A percentile compares a stretch with the other conserved stretches of the same genome.
Conservation (phyloP, 495 filamentous ascomycete species). For the Neurospora sp. region DNA sequence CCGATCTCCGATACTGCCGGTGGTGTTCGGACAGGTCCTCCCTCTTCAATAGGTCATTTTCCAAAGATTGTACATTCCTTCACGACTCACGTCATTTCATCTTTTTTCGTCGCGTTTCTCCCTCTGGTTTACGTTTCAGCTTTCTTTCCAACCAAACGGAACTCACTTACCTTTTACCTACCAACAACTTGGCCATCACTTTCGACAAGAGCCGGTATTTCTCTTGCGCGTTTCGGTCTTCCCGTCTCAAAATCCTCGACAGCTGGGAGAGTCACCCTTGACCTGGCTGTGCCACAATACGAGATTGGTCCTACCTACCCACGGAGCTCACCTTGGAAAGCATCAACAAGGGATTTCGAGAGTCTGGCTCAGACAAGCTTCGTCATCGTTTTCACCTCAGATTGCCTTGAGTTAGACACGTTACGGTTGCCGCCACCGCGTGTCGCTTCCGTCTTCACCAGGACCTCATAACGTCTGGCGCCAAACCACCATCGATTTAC, state of each 20-base stretch:
- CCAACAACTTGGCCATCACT: background rate
- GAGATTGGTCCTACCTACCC: constrained; percentile 14
- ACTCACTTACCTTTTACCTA: background rate
- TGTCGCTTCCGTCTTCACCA: background rate
- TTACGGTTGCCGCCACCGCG: background rate
- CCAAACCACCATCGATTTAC: background rate
- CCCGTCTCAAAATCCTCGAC: background rate
- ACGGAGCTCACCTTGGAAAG: background rate
- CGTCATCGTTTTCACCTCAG: background rate
- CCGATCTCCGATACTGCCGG: background rate
- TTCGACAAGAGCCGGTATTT: background rate
- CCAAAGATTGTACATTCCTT: background rate
- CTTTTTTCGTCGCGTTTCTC: background rate
- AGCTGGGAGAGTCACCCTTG: background rate
- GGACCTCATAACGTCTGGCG: background rate
- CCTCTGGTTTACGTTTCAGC: background rate
- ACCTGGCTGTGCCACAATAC: constrained; percentile 9
- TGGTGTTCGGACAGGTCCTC: background rate
- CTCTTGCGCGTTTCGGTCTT: background rate
- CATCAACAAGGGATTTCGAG: background rate
- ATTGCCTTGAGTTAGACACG: background rate
- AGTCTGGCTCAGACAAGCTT: background rate
- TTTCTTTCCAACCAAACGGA: background rate
- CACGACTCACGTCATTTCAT: background rate
- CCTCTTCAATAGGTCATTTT: background rate